phyloP scores from a whole-genome alignment of 306 rosid genomes.

The Amphicarpaea edgeworthii region DNA sequence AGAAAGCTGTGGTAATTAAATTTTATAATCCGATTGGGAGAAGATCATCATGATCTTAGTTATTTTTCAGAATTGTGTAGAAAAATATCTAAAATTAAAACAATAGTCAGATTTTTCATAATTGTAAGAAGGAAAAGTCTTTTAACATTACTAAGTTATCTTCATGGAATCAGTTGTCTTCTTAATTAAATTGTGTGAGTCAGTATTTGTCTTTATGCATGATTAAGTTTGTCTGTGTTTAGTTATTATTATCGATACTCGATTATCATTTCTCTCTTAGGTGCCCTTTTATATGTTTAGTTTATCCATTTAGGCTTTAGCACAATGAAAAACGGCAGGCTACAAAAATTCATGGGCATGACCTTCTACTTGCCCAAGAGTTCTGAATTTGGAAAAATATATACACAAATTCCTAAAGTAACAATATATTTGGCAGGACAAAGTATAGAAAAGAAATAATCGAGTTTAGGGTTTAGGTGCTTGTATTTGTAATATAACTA shows the following conservation, averaged over 20 bases:
- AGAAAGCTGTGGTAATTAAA: not conserved
- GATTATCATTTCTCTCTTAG: not conserved
- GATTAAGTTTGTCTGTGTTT: slow-evolving; percentile 12
- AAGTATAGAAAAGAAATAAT: not conserved
- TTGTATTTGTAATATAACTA: too few species aligned
- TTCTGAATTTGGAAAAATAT: slow-evolving; percentile 7
- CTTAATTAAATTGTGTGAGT: not conserved
- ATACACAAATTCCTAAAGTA: not conserved
- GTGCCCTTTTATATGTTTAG: not conserved
- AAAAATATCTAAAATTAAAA: not conserved
- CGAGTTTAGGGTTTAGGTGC: too few species aligned
- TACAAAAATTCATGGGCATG: not conserved
- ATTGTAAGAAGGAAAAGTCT: not conserved
- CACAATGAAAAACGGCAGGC: not conserved
- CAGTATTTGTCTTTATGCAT: not conserved
- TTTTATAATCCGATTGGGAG: not conserved
- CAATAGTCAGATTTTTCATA: not conserved
- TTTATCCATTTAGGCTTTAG: slow-evolving; percentile 4
- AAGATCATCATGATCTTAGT: not conserved
- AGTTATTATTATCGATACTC: not conserved
- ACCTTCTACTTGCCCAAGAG: not conserved
- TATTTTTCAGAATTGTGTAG: not conserved
- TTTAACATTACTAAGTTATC: not conserved
- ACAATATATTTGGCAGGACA: not conserved
- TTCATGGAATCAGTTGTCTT: not conserved